These are phyloP conservation scores for Neonectria magnoliae DNA, from an alignment of 2,329 filamentous ascomycete genomes.

Conservation along the genomic window DNA sequence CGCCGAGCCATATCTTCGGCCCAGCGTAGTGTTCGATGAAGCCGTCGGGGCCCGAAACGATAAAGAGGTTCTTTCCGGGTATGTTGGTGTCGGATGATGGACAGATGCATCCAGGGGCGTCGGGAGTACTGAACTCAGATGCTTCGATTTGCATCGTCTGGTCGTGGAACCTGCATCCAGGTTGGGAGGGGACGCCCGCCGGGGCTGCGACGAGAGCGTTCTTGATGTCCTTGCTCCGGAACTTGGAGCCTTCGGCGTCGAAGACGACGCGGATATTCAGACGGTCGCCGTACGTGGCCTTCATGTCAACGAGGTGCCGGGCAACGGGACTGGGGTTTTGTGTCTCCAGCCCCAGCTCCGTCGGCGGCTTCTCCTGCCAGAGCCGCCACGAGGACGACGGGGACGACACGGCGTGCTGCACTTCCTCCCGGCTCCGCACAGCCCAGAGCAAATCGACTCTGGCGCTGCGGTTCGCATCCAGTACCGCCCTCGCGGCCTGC, in stretches of 20 bases:
- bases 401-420: constrained; percentile 47
- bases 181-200: constrained; percentile 10
- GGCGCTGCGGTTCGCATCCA: constrained; percentile 49
- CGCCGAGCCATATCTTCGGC: constrained; percentile 77
- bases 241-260: constrained; percentile 78
- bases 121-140: constrained; percentile 46
- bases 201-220: constrained; percentile 40
- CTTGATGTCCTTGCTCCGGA: constrained; percentile 64
- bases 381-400: constrained; percentile 41
- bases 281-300: constrained; percentile 63
- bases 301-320: constrained; percentile 70
- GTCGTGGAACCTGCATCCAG: constrained; percentile 45
- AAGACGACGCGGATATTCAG: constrained; percentile 80
- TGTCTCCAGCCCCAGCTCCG: constrained; percentile 34
- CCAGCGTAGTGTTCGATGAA: constrained; percentile 87
- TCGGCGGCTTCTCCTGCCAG: constrained; percentile 30
- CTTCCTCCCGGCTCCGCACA: constrained; percentile 66
- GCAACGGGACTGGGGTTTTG: constrained; percentile 61
- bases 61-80: constrained; percentile 71
- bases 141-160: constrained; percentile 42
- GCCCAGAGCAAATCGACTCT: constrained; percentile 84
- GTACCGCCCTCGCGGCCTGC: constrained; percentile 76
- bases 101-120: constrained; percentile 42
- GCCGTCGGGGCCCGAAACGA: constrained; percentile 90
- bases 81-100: constrained; percentile 28